Conservation (phyloP, 305 asterid genomes). For the Fraxinus floribunda region DNA sequence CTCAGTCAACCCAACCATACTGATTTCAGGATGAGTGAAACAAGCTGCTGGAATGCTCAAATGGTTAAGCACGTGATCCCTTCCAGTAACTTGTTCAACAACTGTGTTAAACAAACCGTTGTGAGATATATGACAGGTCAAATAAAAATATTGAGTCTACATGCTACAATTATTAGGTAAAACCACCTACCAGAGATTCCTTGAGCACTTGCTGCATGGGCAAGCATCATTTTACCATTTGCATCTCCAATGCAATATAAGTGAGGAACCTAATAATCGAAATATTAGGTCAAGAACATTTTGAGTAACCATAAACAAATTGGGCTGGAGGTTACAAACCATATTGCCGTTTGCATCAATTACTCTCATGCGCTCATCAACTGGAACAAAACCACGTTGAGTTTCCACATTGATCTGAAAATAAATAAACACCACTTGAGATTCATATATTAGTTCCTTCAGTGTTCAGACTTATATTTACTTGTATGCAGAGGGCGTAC, state of each 20-base stretch:
- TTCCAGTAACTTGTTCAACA: slow-evolving; percentile 88
- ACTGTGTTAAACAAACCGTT: slow-evolving; percentile 26
- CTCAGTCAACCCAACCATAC: slow-evolving; percentile 98
- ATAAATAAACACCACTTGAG: background rate
- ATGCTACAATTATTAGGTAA: background rate
- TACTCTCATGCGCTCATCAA: slow-evolving; percentile 90
- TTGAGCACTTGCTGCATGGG: slow-evolving; percentile 99
- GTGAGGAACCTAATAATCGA: slow-evolving; percentile 72
- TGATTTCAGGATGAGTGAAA: slow-evolving; percentile 98
- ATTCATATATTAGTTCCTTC: slow-evolving; percentile 7
- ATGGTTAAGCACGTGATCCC: slow-evolving; percentile 85
- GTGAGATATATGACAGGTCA: background rate
- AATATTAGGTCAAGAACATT: slow-evolving; percentile 11
- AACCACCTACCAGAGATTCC: slow-evolving; percentile 79
- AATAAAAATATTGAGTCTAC: background rate
- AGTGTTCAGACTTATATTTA: background rate
- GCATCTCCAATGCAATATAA: slow-evolving; percentile 99
- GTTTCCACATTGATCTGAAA: slow-evolving; percentile 77
- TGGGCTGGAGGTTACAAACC: slow-evolving; percentile 35
- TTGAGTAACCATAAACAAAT: background rate
- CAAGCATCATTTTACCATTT: slow-evolving; percentile 98
- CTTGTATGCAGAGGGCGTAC: slow-evolving; percentile 34
- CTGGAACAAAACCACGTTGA: slow-evolving; percentile 88
- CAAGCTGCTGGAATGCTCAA: slow-evolving; percentile 97
- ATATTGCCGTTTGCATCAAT: slow-evolving; percentile 70